phyloP scores from a whole-genome alignment of 1,139 yeast species.

The Tardiomyces blankii region DNA sequence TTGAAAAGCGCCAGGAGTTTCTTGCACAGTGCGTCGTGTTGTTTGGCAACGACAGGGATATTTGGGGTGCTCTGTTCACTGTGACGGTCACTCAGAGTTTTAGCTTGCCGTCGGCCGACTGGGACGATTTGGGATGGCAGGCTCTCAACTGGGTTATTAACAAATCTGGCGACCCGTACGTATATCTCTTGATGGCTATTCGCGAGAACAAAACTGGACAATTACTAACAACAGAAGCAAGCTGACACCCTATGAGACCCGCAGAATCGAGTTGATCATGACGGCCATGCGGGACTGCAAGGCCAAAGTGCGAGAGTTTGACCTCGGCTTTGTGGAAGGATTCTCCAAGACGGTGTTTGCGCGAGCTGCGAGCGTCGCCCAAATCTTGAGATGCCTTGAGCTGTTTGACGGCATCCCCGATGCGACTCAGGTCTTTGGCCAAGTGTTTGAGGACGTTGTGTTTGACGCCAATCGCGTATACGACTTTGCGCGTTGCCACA shows the following conservation, averaged over 20 bases:
- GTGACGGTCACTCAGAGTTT: neutral
- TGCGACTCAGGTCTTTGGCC: neutral
- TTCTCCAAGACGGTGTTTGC: neutral
- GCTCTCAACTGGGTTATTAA: neutral
- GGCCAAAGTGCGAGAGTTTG: neutral
- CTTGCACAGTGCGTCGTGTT: neutral
- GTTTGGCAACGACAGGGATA: neutral
- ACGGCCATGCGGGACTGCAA: neutral
- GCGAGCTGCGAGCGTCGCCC: neutral
- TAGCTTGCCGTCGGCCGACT: neutral
- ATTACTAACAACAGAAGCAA: neutral
- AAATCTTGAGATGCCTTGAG: neutral
- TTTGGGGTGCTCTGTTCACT: neutral
- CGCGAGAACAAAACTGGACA: too few species aligned
- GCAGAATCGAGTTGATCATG: neutral
- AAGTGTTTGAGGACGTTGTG: neutral
- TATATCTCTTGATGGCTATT: too few species aligned
- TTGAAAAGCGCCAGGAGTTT: neutral
- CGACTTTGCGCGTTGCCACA: neutral
- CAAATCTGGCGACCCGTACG: neutral
- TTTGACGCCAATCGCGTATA: neutral
- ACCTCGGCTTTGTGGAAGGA: neutral
- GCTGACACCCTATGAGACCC: neutral
- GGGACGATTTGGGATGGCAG: neutral
- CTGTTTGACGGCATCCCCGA: neutral